These are phyloP conservation scores for Melaleuca alternifolia DNA, from an alignment of 345 rosid genomes.

Conservation along the genomic window DNA sequence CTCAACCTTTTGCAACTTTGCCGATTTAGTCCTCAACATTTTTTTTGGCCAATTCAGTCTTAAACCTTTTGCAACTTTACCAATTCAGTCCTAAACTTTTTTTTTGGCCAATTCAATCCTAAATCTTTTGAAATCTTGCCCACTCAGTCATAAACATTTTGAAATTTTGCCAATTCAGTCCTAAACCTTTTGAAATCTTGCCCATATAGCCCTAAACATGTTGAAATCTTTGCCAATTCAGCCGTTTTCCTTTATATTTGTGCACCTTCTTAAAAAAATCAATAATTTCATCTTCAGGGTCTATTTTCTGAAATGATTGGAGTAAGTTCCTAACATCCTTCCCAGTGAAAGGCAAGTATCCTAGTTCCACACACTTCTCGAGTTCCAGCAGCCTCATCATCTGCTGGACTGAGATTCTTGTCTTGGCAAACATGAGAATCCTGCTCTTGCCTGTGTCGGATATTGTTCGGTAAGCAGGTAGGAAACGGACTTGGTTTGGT, in stretches of 20 bases:
- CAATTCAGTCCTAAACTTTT: no score
- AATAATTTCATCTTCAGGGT: constrained; percentile 79
- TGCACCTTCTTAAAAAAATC: constrained; percentile 87
- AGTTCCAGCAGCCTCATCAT: constrained; percentile 99
- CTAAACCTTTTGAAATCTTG: no score
- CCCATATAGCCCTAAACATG: no score
- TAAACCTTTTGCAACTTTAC: no score
- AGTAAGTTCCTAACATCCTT: constrained; percentile 96
- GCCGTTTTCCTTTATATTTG: constrained; percentile 83
- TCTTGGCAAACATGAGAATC: constrained; percentile 93
- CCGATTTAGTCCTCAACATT: no score
- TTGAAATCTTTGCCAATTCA: no score
- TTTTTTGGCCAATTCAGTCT: no score
- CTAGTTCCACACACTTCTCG: constrained; percentile 94
- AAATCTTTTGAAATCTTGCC: no score
- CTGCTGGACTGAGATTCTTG: constrained; percentile 94
- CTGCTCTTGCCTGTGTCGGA: constrained; percentile 90
- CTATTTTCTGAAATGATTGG: constrained; percentile 75
- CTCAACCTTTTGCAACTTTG: no score
- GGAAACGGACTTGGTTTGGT: constrained; percentile 89
- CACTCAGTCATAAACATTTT: no score
- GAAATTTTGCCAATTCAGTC: no score
- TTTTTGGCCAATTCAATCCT: no score
- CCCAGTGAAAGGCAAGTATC: constrained; percentile 87
- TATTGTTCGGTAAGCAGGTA: constrained; percentile 91